Conservation (phyloP, 805 yeast species). For the Barnettozyma siamensis region DNA sequence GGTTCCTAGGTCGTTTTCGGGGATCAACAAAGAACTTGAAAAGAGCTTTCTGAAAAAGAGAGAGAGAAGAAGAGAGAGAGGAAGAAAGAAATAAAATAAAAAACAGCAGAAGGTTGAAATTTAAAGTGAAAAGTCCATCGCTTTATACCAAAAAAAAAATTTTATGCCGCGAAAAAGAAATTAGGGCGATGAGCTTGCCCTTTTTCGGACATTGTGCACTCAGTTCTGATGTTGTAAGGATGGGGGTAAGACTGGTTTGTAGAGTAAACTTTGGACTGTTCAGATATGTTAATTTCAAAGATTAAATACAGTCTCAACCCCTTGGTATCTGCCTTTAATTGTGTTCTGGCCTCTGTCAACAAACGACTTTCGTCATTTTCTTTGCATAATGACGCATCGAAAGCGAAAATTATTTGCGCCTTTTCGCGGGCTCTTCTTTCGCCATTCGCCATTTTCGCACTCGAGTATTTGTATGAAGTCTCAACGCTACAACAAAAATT, state of each 20-base stretch:
- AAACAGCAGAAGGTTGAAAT: slow-evolving; percentile 7
- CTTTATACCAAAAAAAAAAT: slow-evolving; percentile 11
- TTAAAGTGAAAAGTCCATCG: slow-evolving; percentile 2
- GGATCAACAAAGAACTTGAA: slow-evolving; percentile 13
- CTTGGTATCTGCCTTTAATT: no score
- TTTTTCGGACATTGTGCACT: neutral
- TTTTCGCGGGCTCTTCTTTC: neutral
- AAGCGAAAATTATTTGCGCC: neutral
- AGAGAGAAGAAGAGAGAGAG: slow-evolving; percentile 26
- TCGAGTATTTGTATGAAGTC: no score
- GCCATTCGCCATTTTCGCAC: no score
- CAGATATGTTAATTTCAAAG: no score
- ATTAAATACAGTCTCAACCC: no score
- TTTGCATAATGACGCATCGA: slow-evolving; percentile 3
- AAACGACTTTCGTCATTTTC: slow-evolving; percentile 6
- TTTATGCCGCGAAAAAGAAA: neutral
- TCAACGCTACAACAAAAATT: no score
- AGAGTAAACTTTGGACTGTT: no score
- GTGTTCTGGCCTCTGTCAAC: no score
- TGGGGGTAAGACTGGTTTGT: no score
- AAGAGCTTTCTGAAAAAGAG: slow-evolving; percentile 29
- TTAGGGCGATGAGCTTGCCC: no score
- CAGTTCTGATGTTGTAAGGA: neutral
- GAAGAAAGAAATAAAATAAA: slow-evolving; percentile 20
- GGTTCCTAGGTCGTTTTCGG: slow-evolving; percentile 4